Conservation (phyloP, 352 stramenopile species). For the Pythium monospermum region DNA sequence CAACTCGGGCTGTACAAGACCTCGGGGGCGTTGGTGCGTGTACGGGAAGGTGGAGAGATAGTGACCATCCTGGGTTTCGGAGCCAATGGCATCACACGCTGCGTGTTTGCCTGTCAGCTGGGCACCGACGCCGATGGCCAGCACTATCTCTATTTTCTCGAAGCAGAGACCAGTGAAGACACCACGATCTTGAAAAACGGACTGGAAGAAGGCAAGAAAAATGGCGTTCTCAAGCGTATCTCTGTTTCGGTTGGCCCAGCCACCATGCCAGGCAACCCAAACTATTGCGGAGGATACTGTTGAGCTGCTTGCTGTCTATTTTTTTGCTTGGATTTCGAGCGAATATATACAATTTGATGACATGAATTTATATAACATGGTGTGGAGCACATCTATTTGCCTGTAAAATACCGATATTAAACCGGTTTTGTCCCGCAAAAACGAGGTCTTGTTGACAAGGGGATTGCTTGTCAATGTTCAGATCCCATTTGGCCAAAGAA, state of each 20-base stretch:
- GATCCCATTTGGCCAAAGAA: too few species aligned
- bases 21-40: conserved; percentile 38
- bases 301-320: too few species aligned
- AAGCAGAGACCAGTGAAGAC: conserved; percentile 37
- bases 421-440: too few species aligned
- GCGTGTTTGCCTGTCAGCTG: conserved; percentile 58
- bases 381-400: too few species aligned
- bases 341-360: too few species aligned
- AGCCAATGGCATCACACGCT: conserved; percentile 45
- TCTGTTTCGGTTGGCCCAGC: conserved; percentile 46
- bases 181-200: conserved; percentile 35
- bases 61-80: conserved; percentile 51
- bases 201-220: conserved; percentile 27
- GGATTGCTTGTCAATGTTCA: too few species aligned
- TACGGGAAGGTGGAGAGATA: conserved; percentile 53
- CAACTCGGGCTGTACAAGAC: conserved; percentile 51
- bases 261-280: conserved; percentile 22
- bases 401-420: too few species aligned
- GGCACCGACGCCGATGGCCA: conserved; percentile 43
- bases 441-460: too few species aligned
- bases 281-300: conserved; percentile 65
- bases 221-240: conserved; percentile 40
- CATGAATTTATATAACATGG: too few species aligned
- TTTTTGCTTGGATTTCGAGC: too few species aligned
- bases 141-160: conserved; percentile 61